A percentile compares a stretch with the other conserved stretches of the same genome.
These are phyloP conservation scores for Neofusicoccum laricinum DNA, from an alignment of 2,329 filamentous ascomycete species.

Conservation along the genomic window DNA sequence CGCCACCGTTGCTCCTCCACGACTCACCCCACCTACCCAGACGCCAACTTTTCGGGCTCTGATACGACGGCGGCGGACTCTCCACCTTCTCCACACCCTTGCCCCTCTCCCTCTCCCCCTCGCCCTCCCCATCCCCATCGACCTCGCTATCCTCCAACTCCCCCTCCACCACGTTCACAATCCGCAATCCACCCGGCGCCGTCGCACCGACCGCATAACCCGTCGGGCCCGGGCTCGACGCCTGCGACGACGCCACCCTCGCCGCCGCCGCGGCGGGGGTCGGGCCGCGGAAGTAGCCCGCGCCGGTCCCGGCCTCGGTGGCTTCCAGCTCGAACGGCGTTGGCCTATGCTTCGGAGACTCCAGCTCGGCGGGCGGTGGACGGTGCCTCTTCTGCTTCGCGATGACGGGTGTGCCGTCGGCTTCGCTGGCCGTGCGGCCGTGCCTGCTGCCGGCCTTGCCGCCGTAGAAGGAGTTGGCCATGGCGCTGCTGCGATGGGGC, in stretches of 20 bases:
- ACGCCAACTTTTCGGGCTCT: not conserved
- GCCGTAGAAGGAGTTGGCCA: not conserved
- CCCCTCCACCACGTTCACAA: slow-evolving; percentile 1
- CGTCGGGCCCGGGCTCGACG: not conserved
- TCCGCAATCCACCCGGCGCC: not conserved
- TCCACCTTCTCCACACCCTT: not conserved
- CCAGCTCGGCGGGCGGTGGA: not conserved
- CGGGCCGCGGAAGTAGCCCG: not conserved
- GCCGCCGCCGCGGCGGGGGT: not conserved
- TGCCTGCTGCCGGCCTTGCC: not conserved
- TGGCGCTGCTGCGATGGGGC: not conserved
- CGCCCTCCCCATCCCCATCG: not conserved
- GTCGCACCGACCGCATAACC: not conserved
- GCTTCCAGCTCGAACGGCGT: not conserved
- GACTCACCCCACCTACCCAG: not conserved
- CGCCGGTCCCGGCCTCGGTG: not conserved
- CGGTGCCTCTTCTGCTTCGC: not conserved
- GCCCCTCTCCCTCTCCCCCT: not conserved
- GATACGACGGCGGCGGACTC: not conserved
- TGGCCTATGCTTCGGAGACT: not conserved
- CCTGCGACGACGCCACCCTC: not conserved
- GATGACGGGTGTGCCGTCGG: not conserved
- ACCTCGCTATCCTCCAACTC: not conserved
- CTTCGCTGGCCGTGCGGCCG: not conserved
- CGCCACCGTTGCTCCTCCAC: not conserved